Percentiles rank a stretch among this genome's conserved stretches.
phyloP scores from a whole-genome alignment of 2,329 filamentous ascomycete genomes.

The Ophiobolus disseminans region DNA sequence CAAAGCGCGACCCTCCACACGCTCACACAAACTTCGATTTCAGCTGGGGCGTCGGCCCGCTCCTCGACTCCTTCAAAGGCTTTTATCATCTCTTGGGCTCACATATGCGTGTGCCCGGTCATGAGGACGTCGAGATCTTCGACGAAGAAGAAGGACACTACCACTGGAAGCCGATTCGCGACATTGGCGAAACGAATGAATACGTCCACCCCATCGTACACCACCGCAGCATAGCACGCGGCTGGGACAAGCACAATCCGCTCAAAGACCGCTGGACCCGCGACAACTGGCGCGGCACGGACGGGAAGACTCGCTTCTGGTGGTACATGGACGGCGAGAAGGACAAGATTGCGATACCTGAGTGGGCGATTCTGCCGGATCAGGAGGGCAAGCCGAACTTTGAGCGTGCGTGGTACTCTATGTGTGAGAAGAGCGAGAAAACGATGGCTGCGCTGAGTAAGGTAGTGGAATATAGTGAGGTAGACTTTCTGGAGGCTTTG shows the following conservation, averaged over 20 bases:
- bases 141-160: conserved; percentile 41
- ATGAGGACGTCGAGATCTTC: conserved; percentile 48
- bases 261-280: conserved; percentile 31
- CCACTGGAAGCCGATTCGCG: conserved; percentile 46
- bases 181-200: conserved; percentile 55
- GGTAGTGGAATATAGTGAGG: conserved; percentile 17
- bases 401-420: conserved; percentile 38
- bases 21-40: conserved; percentile 48
- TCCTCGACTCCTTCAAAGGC: conserved; percentile 51
- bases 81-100: conserved; percentile 54
- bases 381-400: conserved; percentile 28
- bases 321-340: conserved; percentile 31
- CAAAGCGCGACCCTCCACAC: conserved; percentile 37
- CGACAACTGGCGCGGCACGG: conserved; percentile 15
- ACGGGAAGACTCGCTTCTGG: conserved; percentile 35
- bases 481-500: conserved; percentile 33
- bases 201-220: conserved; percentile 56
- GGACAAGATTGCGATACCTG: conserved; percentile 27
- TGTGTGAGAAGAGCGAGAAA: conserved; percentile 31
- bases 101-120: conserved; percentile 53
- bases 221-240: conserved; percentile 34
- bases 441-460: conserved; percentile 18
- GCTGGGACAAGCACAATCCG: conserved; percentile 31
- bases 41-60: conserved; percentile 57
- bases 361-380: conserved; percentile 39